Conservation (phyloP, 2,329 filamentous ascomycete species). For the Nothopassalora personata region DNA sequence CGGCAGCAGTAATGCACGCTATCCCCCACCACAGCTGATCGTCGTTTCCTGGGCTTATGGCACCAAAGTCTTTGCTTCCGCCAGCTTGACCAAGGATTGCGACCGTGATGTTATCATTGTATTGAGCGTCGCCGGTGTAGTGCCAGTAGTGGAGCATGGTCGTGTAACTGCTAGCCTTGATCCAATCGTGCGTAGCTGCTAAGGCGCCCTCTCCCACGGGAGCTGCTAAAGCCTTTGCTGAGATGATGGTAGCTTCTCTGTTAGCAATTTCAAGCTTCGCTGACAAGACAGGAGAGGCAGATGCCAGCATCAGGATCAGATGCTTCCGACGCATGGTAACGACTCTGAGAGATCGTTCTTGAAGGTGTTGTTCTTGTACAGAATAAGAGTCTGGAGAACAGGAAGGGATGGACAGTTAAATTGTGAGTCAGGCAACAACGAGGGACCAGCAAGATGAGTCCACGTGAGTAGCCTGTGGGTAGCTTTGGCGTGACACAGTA, state of each 20-base stretch:
- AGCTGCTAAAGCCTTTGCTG: not conserved
- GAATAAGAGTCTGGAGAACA: not conserved
- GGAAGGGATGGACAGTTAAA: not conserved
- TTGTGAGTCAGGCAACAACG: not conserved
- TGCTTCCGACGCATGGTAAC: not conserved
- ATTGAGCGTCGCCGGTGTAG: slow-evolving; percentile 57
- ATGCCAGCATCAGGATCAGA: not conserved
- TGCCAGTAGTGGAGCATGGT: slow-evolving; percentile 64
- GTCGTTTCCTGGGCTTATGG: slow-evolving; percentile 41
- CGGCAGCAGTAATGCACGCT: slow-evolving; percentile 71
- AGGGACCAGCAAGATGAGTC: not conserved
- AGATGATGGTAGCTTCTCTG: not conserved
- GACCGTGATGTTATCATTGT: slow-evolving; percentile 55
- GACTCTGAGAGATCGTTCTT: not conserved
- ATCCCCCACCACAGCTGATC: slow-evolving; percentile 73
- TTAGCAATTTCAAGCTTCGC: not conserved
- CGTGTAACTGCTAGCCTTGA: slow-evolving; percentile 25
- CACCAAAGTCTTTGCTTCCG: slow-evolving; percentile 54
- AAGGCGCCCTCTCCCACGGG: not conserved
- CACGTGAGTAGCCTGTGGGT: not conserved
- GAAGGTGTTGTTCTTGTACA: not conserved
- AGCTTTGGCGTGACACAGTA: not conserved
- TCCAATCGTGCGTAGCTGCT: not conserved
- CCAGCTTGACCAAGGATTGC: slow-evolving; percentile 60
- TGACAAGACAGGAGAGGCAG: not conserved